These are phyloP conservation scores for Mortierella sp. DNA, from an alignment of 371 early-diverging fungal genomes.

Conservation along the genomic window DNA sequence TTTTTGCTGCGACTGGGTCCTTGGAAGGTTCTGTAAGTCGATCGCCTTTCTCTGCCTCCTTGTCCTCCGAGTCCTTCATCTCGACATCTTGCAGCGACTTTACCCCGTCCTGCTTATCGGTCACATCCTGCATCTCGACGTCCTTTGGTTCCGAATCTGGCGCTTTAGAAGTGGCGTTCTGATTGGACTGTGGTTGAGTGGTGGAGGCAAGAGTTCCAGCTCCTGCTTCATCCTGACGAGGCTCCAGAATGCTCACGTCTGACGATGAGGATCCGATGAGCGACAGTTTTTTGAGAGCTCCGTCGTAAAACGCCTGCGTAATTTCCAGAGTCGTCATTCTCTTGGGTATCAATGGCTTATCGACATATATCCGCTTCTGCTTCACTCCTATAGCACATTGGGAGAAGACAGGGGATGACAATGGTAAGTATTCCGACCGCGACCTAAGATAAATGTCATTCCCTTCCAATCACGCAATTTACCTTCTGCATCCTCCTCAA, in stretches of 20 bases:
- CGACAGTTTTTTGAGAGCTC: constrained; percentile 39
- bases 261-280: constrained; percentile 29
- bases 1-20: background rate
- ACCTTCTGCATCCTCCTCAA: constrained; percentile 46
- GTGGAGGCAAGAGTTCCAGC: background rate
- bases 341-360: constrained; percentile 51
- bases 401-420: background rate
- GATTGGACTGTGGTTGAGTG: background rate
- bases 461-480: background rate
- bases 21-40: background rate
- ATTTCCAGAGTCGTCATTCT: constrained; percentile 42
- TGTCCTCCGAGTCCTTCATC: background rate
- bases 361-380: constrained; percentile 47
- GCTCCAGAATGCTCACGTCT: constrained; percentile 21
- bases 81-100: background rate
- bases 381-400: constrained; percentile 20
- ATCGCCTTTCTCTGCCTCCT: background rate
- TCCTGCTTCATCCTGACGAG: background rate
- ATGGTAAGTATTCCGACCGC: background rate
- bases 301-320: constrained; percentile 53
- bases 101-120: background rate
- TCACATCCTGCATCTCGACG: constrained; percentile 2
- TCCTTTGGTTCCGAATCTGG: background rate
- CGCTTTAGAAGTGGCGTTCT: background rate
- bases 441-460: background rate